Evolutionary conservation across 257 asterid species (phyloP).

Genomic region (Marsdenia floribunda): DNA sequence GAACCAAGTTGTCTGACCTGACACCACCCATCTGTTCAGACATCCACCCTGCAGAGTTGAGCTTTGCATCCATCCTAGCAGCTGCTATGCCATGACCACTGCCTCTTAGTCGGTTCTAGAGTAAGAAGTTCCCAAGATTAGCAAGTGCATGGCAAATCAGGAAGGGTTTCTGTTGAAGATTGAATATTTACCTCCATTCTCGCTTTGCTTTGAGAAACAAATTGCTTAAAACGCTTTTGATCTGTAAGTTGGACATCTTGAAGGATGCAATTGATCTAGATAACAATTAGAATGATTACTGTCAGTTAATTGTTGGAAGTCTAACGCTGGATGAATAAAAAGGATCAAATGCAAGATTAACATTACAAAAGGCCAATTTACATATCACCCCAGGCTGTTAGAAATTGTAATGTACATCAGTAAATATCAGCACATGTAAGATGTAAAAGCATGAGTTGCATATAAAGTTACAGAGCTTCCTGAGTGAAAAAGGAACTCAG

Average conservation of each 20-base stretch:
- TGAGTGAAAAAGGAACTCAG: neutral
- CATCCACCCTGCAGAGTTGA: conserved; percentile 91
- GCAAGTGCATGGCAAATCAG: neutral
- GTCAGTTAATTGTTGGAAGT: conserved; percentile 8
- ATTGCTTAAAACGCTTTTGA: conserved; percentile 95
- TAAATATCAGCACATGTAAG: neutral
- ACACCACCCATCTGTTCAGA: conserved; percentile 98
- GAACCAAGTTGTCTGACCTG: conserved; percentile 44
- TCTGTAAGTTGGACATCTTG: conserved; percentile 94
- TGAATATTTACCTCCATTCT: conserved; percentile 78
- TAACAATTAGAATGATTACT: conserved; percentile 20
- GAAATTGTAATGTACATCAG: neutral
- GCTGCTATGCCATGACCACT: conserved; percentile 98
- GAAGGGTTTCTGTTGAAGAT: conserved; percentile 11
- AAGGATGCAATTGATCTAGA: conserved; percentile 71
- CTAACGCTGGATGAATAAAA: neutral
- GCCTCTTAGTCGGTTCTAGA: conserved; percentile 94
- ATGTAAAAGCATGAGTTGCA: neutral
- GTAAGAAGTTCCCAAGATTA: conserved; percentile 19
- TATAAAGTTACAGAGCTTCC: neutral
- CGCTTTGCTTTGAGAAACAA: conserved; percentile 96
- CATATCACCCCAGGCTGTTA: neutral
- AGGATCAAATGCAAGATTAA: neutral
- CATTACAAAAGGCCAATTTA: neutral
- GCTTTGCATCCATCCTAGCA: conserved; percentile 97